A percentile compares a stretch with the other conserved stretches of the same genome.
Conservation (phyloP, 495 filamentous ascomycete species). For the Penicillium steckii region DNA sequence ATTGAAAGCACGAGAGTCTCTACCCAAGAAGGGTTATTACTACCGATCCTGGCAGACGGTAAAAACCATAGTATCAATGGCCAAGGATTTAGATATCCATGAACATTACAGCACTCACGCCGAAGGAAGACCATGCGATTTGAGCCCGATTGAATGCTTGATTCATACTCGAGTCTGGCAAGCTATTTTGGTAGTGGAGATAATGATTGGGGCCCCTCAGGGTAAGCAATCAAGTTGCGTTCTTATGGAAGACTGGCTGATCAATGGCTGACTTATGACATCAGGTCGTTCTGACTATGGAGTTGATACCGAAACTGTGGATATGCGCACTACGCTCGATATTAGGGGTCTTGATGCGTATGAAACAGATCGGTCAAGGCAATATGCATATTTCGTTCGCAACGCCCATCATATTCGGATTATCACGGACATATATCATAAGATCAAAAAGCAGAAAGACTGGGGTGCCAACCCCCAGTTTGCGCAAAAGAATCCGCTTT, state of each 20-base stretch:
- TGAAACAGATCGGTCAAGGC: conserved; percentile 74
- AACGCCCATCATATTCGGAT: conserved; percentile 76
- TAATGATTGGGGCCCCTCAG: conserved; percentile 95
- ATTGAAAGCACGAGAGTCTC: conserved; percentile 86
- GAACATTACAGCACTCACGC: conserved; percentile 80
- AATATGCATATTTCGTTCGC: conserved; percentile 77
- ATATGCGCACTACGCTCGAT: conserved; percentile 65
- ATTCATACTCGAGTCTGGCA: conserved; percentile 91
- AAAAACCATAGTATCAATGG: conserved; percentile 88
- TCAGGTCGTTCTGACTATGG: conserved; percentile 80
- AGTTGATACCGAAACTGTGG: conserved; percentile 72
- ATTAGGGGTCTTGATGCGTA: conserved; percentile 68
- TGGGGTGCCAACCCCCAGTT: conserved; percentile 90
- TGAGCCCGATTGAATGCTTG: conserved; percentile 69
- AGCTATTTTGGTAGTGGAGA: conserved; percentile 78
- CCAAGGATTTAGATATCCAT: conserved; percentile 86
- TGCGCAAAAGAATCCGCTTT: conserved; percentile 69
- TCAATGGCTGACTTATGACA: neutral
- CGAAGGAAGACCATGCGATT: conserved; percentile 66
- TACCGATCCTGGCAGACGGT: conserved; percentile 98
- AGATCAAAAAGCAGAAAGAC: conserved; percentile 78
- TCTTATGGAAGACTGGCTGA: neutral
- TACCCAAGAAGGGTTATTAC: conserved; percentile 92
- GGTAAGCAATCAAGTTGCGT: conserved; percentile 48
- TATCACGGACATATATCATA: conserved; percentile 72